Evolutionary conservation across 2,329 filamentous ascomycete genomes (phyloP).

Genomic region (Colletotrichum eremochloae): DNA sequence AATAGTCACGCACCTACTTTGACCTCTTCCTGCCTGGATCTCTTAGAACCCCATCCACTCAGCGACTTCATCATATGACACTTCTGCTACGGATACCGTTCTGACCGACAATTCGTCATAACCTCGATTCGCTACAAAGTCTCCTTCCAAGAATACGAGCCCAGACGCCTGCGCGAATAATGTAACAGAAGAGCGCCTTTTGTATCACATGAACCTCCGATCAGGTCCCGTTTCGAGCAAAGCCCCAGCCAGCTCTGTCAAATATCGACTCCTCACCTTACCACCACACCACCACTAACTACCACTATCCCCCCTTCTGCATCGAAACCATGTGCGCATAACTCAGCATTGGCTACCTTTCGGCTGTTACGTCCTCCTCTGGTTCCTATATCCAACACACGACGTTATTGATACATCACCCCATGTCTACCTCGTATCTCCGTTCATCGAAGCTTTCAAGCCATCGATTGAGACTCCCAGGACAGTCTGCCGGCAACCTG

Average conservation of each 20-base stretch:
- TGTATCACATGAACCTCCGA: conserved; percentile 12
- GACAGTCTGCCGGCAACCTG: conserved; percentile 30
- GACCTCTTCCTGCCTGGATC: neutral
- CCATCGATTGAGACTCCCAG: conserved; percentile 31
- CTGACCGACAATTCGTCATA: conserved; percentile 35
- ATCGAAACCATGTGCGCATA: conserved; percentile 26
- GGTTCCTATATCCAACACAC: conserved; percentile 7
- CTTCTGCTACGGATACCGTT: conserved; percentile 22
- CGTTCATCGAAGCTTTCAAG: conserved; percentile 31
- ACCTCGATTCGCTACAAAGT: conserved; percentile 5
- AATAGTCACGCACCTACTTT: neutral
- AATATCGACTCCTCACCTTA: conserved; percentile 8
- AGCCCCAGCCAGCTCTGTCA: conserved; percentile 6
- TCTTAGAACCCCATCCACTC: conserved; percentile 48
- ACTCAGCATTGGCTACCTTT: conserved; percentile 6
- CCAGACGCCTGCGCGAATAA: conserved; percentile 22
- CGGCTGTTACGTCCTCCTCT: neutral
- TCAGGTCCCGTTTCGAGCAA: neutral
- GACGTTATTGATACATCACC: conserved; percentile 2
- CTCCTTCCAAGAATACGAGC: conserved; percentile 22
- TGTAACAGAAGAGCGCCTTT: neutral
- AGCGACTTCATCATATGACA: conserved; percentile 44
- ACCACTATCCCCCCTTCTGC: neutral
- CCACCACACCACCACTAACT: conserved; percentile 1
- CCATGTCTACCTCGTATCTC: conserved; percentile 4